These are phyloP conservation scores for Inonotus obliquus DNA, from an alignment of 1,284 basidiomycete species.

Conservation along the genomic window DNA sequence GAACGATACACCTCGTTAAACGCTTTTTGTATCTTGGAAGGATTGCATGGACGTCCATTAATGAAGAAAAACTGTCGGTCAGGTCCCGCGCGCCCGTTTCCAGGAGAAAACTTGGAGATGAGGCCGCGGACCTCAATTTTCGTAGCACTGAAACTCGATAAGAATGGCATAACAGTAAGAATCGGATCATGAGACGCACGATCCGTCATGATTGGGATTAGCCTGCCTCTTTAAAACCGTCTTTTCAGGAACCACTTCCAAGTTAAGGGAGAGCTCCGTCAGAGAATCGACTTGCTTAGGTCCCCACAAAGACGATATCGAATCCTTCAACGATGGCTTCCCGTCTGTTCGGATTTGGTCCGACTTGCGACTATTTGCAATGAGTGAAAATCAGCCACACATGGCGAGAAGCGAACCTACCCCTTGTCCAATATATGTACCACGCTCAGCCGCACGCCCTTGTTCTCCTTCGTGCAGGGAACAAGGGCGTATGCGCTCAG, in stretches of 20 bases:
- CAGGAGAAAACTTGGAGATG: conserved; percentile 72
- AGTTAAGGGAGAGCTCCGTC: conserved; percentile 66
- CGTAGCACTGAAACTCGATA: conserved; percentile 1
- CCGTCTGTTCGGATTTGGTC: conserved; percentile 76
- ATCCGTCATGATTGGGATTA: conserved; percentile 21
- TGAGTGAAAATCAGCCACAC: neutral
- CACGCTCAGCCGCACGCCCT: conserved; percentile 72
- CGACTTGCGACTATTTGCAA: conserved; percentile 36
- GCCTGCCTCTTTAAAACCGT: conserved; percentile 35
- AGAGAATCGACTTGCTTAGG: conserved; percentile 74
- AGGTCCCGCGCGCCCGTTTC: conserved; percentile 68
- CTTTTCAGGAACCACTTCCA: conserved; percentile 65
- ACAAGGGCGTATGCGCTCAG: conserved; percentile 90
- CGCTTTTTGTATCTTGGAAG: conserved; percentile 78
- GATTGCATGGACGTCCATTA: conserved; percentile 87
- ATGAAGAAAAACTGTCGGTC: conserved; percentile 95
- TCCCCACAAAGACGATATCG: conserved; percentile 82
- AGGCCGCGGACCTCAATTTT: conserved; percentile 65
- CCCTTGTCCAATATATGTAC: conserved; percentile 71
- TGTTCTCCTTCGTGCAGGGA: conserved; percentile 51
- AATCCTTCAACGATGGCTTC: conserved; percentile 52
- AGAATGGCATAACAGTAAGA: neutral
- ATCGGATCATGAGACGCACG: conserved; percentile 21
- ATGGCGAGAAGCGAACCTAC: conserved; percentile 38
- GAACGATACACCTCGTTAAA: conserved; percentile 89